Base-by-base conservation (phyloP, 116 monocot species). In the Iris pallida region DNA sequence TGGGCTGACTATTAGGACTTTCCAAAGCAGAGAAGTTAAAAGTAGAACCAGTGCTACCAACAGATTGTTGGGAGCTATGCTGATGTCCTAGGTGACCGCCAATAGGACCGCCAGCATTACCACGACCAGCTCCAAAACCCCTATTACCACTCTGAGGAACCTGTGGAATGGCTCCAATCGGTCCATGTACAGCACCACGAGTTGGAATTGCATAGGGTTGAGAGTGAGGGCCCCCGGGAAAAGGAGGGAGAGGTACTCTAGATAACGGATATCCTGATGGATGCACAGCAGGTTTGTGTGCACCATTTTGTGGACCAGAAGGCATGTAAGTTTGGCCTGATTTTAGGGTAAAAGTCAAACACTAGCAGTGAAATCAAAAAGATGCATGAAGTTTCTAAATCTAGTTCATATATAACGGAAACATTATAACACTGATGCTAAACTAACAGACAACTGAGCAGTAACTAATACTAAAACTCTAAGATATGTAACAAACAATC, bases 191-290 rank as follows among this genome's bases (percentile, higher is more conserved):
- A 43, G 82, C 76, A 41, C 87, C 90, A 62, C 94, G 85, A 53
- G 94, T 73, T 45, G 94, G 94, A 75, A 94, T 94, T 53, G 94
- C 85, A 75, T 94, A 94, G 40, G 94, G 90, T 61, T 94, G 94
- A 63, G 94, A 85, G 56, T 90, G 94, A 15, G 90, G 94, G 19
- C 76, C 94, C 1, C 73, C 85, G 53, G 87, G 85, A 55, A 94
- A 94, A 46, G 90, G 83, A 60, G 90, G 85, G 72, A 94, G 72
- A 66, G 93, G 89, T 14, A 86, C 77, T 55, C 87, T 74, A 53
- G 84, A 77, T 42, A 87, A 45, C 7, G 90, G 83, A 71, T 73
- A 87, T 41, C 80, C 88, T 19, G 76, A 68, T 71, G 85, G 77
- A 40, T 87, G 85, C 55, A 85, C 75, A 75, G 71, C 82, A 57